phyloP scores from a whole-genome alignment of 2,329 filamentous ascomycete genomes.

The Camptophora hylomeconis region DNA sequence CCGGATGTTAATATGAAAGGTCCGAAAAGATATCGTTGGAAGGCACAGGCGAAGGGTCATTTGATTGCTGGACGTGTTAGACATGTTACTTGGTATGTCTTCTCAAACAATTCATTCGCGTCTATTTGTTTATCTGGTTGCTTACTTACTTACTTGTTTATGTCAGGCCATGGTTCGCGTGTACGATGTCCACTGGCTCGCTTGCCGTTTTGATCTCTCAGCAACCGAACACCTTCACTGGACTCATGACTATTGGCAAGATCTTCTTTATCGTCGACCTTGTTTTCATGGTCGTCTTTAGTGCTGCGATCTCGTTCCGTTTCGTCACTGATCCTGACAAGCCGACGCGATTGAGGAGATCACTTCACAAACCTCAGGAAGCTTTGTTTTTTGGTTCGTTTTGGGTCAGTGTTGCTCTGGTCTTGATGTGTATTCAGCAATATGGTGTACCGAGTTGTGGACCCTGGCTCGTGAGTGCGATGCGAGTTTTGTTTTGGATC shows the following conservation, averaged over 20 bases:
- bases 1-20: too few species aligned
- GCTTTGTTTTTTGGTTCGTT: conserved; percentile 61
- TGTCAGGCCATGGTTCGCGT: conserved; percentile 64
- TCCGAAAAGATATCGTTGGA: too few species aligned
- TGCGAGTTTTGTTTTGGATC: conserved; percentile 55
- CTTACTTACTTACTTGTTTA: too few species aligned
- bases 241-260: conserved; percentile 49
- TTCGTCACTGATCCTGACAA: conserved; percentile 47
- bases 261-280: conserved; percentile 57
- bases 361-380: conserved; percentile 51
- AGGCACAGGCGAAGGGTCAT: too few species aligned
- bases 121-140: too few species aligned
- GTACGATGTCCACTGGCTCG: conserved; percentile 62
- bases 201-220: conserved; percentile 51
- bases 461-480: conserved; percentile 40
- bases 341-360: conserved; percentile 38
- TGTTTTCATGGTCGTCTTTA: conserved; percentile 47
- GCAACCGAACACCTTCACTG: conserved; percentile 49
- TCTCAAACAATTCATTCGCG: too few species aligned
- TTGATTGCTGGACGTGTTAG: too few species aligned
- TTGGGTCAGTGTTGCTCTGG: conserved; percentile 53
- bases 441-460: conserved; percentile 50
- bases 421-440: conserved; percentile 52
- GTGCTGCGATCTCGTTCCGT: conserved; percentile 40
- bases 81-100: too few species aligned